Base-by-base conservation (phyloP, 2,329 filamentous ascomycete species). In the Colletotrichum gigasporum region DNA sequence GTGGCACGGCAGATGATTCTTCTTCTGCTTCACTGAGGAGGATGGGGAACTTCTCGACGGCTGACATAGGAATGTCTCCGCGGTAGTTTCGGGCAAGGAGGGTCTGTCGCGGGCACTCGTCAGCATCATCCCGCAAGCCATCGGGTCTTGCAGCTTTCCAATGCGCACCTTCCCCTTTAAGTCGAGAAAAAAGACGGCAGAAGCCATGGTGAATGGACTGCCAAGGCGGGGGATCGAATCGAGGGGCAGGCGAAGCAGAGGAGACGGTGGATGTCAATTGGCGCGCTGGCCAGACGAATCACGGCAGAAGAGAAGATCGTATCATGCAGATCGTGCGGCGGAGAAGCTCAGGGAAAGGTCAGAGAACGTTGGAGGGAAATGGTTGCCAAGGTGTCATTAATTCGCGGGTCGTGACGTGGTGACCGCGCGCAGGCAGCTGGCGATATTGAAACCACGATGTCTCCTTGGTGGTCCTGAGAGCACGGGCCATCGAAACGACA, bases 41-140 rank as follows among this genome's bases (percentile, higher is more conserved):
- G 72, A 97, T 83, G 42, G 96, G 96, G 78, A 99, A 99, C 79
- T 97, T 96, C 82, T 99, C 96, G 73, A 99, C 96, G 34, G 96
- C 96, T 63, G 94, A 97, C 96, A 99, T 98, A 79, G 96, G 96
- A 69, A 99, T 97, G 74, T 99, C 96, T 78, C 96, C 96, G 77
- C 96, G 89, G 80, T 99, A 99, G 83, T 99, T 99, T 75, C 96
- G 93, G 79, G 96, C 96, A 75, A 99, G 87, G 72, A 99, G 94
- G 84, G 96, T 98, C 94, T 97, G 78, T 62, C 57, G 24, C 42
- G 22, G 14, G 57, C 62, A 51, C 70, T 37, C 44, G 69, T 73
- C 69, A 74, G 71, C 54, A 57, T 35, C 47, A 34, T 22, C 32
- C 24, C 44, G 20, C 16, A 16, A 10, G 7, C n/a, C 9, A 20